phyloP scores from a whole-genome alignment of 1,284 basidiomycete species.

The Ceratobasidium sp. region DNA sequence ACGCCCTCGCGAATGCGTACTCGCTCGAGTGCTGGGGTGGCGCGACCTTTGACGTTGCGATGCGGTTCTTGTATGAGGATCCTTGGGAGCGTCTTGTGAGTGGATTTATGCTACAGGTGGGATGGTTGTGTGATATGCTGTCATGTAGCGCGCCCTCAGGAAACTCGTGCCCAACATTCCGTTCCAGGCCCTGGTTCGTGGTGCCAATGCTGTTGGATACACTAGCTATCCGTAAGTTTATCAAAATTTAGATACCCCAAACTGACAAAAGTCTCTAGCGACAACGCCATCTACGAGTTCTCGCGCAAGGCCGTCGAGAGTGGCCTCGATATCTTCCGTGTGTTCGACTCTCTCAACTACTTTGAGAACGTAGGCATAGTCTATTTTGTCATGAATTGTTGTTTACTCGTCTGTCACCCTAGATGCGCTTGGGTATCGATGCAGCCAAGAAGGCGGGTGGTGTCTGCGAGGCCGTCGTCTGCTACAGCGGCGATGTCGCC shows the following conservation, averaged over 20 bases:
- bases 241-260: background rate
- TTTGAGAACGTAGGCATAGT: constrained; percentile 77
- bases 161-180: constrained; percentile 99
- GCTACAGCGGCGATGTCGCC: constrained; percentile 98
- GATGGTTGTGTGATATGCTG: constrained; percentile 5
- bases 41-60: constrained; percentile 98
- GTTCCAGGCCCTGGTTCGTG: constrained; percentile 97
- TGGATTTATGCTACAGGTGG: constrained; percentile 42
- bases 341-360: constrained; percentile 99
- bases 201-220: constrained; percentile 99
- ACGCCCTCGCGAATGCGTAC: constrained; percentile 94
- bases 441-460: constrained; percentile 99
- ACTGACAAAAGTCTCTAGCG: constrained; percentile 57
- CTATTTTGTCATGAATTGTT: background rate
- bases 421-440: constrained; percentile 97
- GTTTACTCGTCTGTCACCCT: background rate
- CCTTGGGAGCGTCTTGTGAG: constrained; percentile 96
- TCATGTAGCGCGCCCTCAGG: constrained; percentile 80
- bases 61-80: constrained; percentile 99
- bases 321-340: constrained; percentile 99
- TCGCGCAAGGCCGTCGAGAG: constrained; percentile 98
- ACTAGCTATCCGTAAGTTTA: constrained; percentile 92
- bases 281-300: constrained; percentile 99
- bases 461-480: constrained; percentile 96
- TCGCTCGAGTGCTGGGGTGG: constrained; percentile 99